Conservation (phyloP, 495 filamentous ascomycete genomes). For the Poronia punctata region DNA sequence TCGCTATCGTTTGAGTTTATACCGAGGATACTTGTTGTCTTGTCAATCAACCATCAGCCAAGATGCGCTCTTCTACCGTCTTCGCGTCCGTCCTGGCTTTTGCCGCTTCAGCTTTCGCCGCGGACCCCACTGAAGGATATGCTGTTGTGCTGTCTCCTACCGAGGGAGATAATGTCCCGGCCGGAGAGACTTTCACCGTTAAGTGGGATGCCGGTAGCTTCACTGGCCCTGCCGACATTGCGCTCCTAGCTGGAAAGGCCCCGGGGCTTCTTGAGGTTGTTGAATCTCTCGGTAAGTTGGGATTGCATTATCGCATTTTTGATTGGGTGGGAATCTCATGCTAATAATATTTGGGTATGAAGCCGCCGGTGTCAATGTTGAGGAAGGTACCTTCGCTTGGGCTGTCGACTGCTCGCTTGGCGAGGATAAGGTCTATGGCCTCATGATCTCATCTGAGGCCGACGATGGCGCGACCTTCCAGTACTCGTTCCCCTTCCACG, state of each 20-base stretch:
- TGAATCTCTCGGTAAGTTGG: slow-evolving; percentile 33
- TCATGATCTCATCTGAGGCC: slow-evolving; percentile 31
- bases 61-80: slow-evolving; percentile 36
- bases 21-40: slow-evolving; percentile 4
- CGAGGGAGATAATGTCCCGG: slow-evolving; percentile 27
- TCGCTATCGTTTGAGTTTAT: slow-evolving; percentile 5
- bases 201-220: slow-evolving; percentile 19
- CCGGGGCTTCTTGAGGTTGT: slow-evolving; percentile 22
- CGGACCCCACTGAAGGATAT: slow-evolving; percentile 30
- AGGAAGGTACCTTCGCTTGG: slow-evolving; percentile 29
- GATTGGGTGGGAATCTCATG: background rate
- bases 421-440: slow-evolving; percentile 33
- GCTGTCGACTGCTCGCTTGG: slow-evolving; percentile 31
- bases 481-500: slow-evolving; percentile 44
- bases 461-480: slow-evolving; percentile 35
- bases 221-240: slow-evolving; percentile 26
- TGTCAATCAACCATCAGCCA: slow-evolving; percentile 17
- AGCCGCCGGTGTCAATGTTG: slow-evolving; percentile 22
- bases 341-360: no score
- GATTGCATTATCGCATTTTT: no score
- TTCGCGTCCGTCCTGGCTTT: slow-evolving; percentile 37
- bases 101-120: slow-evolving; percentile 34
- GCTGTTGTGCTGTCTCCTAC: slow-evolving; percentile 32
- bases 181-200: slow-evolving; percentile 32
- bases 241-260: slow-evolving; percentile 32